These are phyloP conservation scores for Plasmodium sp. DNA, from an alignment of 169 alveolate species.

Conservation along the genomic window DNA sequence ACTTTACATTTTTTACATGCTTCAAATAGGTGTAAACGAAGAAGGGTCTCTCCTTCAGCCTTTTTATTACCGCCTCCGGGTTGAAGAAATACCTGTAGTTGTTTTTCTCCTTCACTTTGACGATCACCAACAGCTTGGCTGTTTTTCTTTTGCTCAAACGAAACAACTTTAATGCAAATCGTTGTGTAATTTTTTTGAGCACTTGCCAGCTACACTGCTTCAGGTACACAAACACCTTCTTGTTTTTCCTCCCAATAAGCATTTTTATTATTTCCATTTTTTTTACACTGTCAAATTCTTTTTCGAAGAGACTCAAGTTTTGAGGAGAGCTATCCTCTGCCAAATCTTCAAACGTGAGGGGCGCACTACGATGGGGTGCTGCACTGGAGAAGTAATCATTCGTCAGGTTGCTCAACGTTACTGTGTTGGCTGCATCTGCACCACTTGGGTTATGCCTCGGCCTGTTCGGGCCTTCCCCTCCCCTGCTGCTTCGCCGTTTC, in stretches of 20 bases:
- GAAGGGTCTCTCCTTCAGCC: slow-evolving; percentile 56
- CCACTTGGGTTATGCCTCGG: not conserved
- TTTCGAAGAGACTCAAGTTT: not conserved
- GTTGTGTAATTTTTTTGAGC: slow-evolving; percentile 4
- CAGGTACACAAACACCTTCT: slow-evolving; percentile 26
- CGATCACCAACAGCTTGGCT: slow-evolving; percentile 8
- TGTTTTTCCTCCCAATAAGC: slow-evolving; percentile 14
- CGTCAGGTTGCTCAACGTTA: not conserved
- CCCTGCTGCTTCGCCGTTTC: not conserved
- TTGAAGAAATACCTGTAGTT: slow-evolving; percentile 20
- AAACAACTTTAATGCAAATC: not conserved
- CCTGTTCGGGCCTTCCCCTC: not conserved
- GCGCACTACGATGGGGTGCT: not conserved
- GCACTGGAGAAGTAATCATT: not conserved
- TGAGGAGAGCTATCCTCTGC: not conserved
- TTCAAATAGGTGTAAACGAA: slow-evolving; percentile 43
- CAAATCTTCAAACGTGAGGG: not conserved
- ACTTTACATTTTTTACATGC: slow-evolving; percentile 10
- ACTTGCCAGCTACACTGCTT: slow-evolving; percentile 27
- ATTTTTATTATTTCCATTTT: slow-evolving; percentile 45
- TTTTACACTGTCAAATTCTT: slow-evolving; percentile 26
- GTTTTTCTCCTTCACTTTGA: slow-evolving; percentile 3
- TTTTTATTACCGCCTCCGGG: slow-evolving; percentile 22
- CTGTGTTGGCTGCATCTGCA: not conserved
- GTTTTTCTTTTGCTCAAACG: slow-evolving; percentile 23